These are phyloP conservation scores for Aspergillus incahuasiensis DNA, from an alignment of 495 filamentous ascomycete genomes.

Conservation along the genomic window DNA sequence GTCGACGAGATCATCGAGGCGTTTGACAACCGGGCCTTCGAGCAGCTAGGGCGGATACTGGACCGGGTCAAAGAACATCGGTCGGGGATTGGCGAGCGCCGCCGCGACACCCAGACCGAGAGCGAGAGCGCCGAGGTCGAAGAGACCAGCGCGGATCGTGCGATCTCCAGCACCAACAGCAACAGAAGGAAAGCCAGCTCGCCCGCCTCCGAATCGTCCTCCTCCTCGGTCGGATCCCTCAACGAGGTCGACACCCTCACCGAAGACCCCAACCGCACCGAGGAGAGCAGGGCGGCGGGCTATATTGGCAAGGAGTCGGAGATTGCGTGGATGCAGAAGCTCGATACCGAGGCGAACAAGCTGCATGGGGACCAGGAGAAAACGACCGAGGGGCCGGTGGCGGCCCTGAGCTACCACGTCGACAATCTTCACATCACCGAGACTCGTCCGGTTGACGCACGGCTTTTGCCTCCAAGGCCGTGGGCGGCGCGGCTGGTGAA, in stretches of 20 bases:
- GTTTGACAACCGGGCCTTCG: background rate
- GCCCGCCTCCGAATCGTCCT: constrained; percentile 6
- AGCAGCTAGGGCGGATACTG: background rate
- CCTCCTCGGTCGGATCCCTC: constrained; percentile 52
- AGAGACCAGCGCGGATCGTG: background rate
- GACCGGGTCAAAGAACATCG: background rate
- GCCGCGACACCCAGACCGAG: too few relatives aligned
- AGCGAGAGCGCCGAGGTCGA: background rate
- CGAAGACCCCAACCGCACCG: constrained; percentile 49
- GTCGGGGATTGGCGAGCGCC: background rate
- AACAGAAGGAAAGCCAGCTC: background rate
- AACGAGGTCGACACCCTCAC: constrained; percentile 51
- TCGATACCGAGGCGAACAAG: constrained; percentile 18
- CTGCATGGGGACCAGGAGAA: background rate
- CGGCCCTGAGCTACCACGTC: constrained; percentile 46
- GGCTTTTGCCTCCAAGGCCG: constrained; percentile 44
- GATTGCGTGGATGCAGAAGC: constrained; percentile 54
- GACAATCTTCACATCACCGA: constrained; percentile 48
- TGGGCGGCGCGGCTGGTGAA: constrained; percentile 48
- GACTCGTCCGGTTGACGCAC: constrained; percentile 40
- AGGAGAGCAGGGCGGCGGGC: constrained; percentile 44
- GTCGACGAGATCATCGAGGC: background rate
- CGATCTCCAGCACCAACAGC: background rate
- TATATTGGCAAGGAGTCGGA: constrained; percentile 59
- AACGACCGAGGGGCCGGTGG: background rate